Conservation (phyloP, 2,329 filamentous ascomycete genomes). For the Colletotrichum higginsianum region DNA sequence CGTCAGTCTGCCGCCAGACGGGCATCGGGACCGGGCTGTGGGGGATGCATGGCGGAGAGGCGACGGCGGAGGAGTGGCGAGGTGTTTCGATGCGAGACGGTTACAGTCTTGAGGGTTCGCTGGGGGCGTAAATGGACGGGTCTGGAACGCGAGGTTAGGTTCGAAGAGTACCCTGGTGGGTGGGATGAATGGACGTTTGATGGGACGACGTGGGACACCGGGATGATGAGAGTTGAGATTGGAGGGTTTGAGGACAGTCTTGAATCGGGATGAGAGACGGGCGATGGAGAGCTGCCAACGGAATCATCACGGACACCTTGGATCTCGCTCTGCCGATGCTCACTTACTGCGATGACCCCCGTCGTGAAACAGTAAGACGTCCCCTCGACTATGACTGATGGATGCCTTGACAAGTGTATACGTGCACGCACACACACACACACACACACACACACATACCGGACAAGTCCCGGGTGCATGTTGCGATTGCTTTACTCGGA, state of each 20-base stretch:
- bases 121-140: background rate
- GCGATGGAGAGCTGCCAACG: constrained; percentile 12
- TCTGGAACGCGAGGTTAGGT: constrained; percentile 10
- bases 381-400: background rate
- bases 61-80: background rate
- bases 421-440: no score
- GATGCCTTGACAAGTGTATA: background rate
- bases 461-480: background rate
- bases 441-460: no score
- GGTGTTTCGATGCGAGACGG: constrained; percentile 27
- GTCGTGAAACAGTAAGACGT: background rate
- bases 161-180: background rate
- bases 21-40: constrained; percentile 22
- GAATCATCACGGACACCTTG: background rate
- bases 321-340: background rate
- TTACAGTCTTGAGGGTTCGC: background rate
- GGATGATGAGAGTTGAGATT: background rate
- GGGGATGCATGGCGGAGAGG: constrained; percentile 18
- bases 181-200: background rate
- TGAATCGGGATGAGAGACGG: constrained; percentile 4
- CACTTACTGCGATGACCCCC: constrained; percentile 1
- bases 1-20: constrained; percentile 38
- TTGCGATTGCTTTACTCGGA: constrained; percentile 2
- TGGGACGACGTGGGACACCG: constrained; percentile 15
- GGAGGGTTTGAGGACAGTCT: background rate